A percentile compares a stretch with the other conserved stretches of the same genome.
Evolutionary conservation across 139 green algal genomes (phyloP).

Genomic region (Chlorella sorokiniana): DNA sequence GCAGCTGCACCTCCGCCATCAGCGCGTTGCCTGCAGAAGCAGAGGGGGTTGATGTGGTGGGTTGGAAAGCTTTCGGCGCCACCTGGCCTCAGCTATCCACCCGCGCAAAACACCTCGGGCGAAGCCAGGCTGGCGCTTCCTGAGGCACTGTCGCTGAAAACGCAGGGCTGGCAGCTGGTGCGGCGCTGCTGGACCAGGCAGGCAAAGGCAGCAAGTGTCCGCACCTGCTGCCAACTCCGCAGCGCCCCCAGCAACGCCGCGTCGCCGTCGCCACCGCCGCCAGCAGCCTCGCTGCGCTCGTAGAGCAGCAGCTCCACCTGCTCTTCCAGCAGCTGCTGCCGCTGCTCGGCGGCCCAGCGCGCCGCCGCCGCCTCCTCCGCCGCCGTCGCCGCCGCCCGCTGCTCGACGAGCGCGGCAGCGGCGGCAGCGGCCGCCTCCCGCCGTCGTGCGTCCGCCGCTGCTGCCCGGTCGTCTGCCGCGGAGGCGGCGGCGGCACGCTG

Average conservation of each 20-base stretch:
- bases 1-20: conserved; percentile 21
- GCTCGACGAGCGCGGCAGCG: not conserved
- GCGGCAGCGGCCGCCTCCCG: not conserved
- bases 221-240: conserved; percentile 16
- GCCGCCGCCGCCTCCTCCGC: not conserved
- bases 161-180: too few relatives aligned
- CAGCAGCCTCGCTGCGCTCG: conserved; percentile 11
- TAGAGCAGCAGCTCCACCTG: conserved; percentile 20
- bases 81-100: too few relatives aligned
- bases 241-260: not conserved
- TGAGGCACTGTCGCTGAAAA: too few relatives aligned
- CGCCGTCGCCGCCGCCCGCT: not conserved
- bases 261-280: not conserved
- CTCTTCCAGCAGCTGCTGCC: not conserved
- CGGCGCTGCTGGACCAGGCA: not conserved
- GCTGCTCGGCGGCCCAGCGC: conserved; percentile 14
- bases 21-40: conserved; percentile 6
- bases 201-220: not conserved
- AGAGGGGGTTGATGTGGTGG: not conserved
- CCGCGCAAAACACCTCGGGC: too few relatives aligned
- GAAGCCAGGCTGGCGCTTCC: too few relatives aligned
- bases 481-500: not conserved
- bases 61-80: not conserved
- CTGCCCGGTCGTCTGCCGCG: not conserved
- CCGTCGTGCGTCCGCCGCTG: not conserved